These are phyloP conservation scores for Solanum paucissectum DNA, from an alignment of 257 asterid species.

Conservation along the genomic window DNA sequence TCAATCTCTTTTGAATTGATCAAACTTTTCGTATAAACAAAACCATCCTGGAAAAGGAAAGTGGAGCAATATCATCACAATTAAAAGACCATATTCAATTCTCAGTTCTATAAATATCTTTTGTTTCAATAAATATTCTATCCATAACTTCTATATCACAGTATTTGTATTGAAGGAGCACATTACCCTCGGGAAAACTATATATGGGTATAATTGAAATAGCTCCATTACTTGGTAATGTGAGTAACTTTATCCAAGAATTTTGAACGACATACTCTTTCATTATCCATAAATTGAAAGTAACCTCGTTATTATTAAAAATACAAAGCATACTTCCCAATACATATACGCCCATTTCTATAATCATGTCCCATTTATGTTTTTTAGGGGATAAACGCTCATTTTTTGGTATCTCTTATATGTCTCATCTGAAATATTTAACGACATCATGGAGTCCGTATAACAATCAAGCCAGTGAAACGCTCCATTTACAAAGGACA, in stretches of 20 bases:
- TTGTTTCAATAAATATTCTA: too few relatives aligned
- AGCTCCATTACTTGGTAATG: not conserved
- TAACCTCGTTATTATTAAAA: too few relatives aligned
- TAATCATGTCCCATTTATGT: not conserved
- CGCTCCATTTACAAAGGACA: not conserved
- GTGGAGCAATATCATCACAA: too few relatives aligned
- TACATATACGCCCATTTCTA: not conserved
- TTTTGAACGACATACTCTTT: not conserved
- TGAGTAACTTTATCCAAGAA: not conserved
- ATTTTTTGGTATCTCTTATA: not conserved
- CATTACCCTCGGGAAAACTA: not conserved
- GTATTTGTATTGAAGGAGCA: not conserved
- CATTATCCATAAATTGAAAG: not conserved
- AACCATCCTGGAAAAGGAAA: too few relatives aligned
- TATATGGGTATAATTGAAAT: not conserved
- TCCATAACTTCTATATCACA: too few relatives aligned
- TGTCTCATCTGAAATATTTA: not conserved
- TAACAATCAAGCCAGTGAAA: not conserved
- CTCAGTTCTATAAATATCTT: not conserved
- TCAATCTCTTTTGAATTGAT: too few relatives aligned
- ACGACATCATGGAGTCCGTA: not conserved
- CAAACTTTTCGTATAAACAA: too few relatives aligned
- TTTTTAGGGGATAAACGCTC: not conserved
- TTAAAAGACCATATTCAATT: too few relatives aligned
- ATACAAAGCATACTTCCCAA: not conserved